These are phyloP conservation scores for Thelonectria blattea DNA, from an alignment of 2,329 filamentous ascomycete species.

Conservation along the genomic window DNA sequence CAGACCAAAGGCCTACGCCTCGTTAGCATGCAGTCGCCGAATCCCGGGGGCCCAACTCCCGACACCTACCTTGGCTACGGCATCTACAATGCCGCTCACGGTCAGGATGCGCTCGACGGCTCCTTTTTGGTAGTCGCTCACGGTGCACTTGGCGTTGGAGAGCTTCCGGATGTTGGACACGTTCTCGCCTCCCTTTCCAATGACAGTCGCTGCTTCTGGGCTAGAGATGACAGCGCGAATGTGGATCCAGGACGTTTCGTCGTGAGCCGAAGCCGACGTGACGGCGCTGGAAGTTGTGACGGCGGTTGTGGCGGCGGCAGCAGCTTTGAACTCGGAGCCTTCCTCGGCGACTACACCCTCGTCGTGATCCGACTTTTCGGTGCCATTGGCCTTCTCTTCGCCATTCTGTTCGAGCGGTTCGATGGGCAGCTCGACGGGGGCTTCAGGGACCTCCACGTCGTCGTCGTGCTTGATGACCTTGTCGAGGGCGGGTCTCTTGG, in stretches of 20 bases:
- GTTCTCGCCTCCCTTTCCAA: constrained; percentile 98
- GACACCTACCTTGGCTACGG: constrained; percentile 83
- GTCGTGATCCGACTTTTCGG: constrained; percentile 47
- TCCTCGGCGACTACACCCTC: constrained; percentile 35
- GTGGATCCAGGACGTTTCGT: constrained; percentile 96
- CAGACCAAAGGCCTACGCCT: constrained; percentile 82
- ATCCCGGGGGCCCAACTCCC: constrained; percentile 2
- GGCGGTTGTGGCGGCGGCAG: constrained; percentile 47
- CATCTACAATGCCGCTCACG: constrained; percentile 94
- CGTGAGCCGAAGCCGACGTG: constrained; percentile 67
- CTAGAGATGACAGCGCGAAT: constrained; percentile 97
- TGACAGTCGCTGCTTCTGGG: constrained; percentile 95
- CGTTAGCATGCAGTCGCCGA: constrained; percentile 36
- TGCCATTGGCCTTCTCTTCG: constrained; percentile 56
- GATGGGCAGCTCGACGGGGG: constrained; percentile 41
- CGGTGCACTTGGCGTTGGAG: constrained; percentile 97
- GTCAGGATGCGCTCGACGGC: constrained; percentile 97
- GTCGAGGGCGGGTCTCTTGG: constrained; percentile 94
- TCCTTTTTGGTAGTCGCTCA: constrained; percentile 96
- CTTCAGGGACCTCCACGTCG: constrained; percentile 53
- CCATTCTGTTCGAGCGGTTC: constrained; percentile 56
- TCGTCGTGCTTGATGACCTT: constrained; percentile 80
- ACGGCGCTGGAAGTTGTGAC: constrained; percentile 43
- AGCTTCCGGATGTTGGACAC: constrained; percentile 95
- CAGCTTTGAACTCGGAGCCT: constrained; percentile 49